Percentiles rank a stretch among this genome's conserved stretches.
Evolutionary conservation across 2,329 filamentous ascomycete genomes (phyloP).

Genomic region (Cercospora beticola): DNA sequence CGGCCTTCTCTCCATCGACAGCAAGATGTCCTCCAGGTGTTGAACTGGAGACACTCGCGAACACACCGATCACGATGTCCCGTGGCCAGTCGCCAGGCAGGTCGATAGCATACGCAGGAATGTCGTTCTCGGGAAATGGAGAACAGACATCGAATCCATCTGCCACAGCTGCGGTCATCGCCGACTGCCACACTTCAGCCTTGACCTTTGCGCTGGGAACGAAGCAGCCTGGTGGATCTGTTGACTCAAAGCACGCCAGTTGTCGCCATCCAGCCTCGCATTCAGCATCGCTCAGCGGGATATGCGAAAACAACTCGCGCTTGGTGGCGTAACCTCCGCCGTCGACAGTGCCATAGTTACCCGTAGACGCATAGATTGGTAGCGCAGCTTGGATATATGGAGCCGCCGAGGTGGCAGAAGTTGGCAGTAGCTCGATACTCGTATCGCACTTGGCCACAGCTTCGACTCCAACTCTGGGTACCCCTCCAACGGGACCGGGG

Average conservation of each 20-base stretch:
- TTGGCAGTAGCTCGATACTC: slow-evolving; percentile 44
- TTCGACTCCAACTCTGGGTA: slow-evolving; percentile 36
- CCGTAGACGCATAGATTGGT: slow-evolving; percentile 41
- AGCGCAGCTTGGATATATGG: slow-evolving; percentile 41
- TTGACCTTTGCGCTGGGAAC: slow-evolving; percentile 51
- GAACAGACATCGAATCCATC: slow-evolving; percentile 44
- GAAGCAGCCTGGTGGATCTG: slow-evolving; percentile 38
- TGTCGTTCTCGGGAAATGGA: slow-evolving; percentile 37
- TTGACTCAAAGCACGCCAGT: slow-evolving; percentile 54
- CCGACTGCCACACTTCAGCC: slow-evolving; percentile 50
- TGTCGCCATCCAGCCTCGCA: slow-evolving; percentile 53
- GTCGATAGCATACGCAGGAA: slow-evolving; percentile 23
- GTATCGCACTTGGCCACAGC: slow-evolving; percentile 48
- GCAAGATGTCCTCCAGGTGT: slow-evolving; percentile 32
- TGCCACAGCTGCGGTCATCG: slow-evolving; percentile 44
- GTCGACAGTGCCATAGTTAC: slow-evolving; percentile 17
- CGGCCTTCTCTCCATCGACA: slow-evolving; percentile 26
- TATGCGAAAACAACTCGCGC: slow-evolving; percentile 47
- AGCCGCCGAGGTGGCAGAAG: slow-evolving; percentile 38
- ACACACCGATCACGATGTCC: slow-evolving; percentile 40
- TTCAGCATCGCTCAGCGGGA: slow-evolving; percentile 54
- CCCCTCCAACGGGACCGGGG: slow-evolving; percentile 20
- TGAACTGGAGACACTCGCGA: slow-evolving; percentile 28
- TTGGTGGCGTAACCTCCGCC: slow-evolving; percentile 35
- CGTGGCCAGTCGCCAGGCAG: slow-evolving; percentile 39